Evolutionary conservation across 148 eudicot genomes (phyloP).

Genomic region (Chenopodium suecicum): DNA sequence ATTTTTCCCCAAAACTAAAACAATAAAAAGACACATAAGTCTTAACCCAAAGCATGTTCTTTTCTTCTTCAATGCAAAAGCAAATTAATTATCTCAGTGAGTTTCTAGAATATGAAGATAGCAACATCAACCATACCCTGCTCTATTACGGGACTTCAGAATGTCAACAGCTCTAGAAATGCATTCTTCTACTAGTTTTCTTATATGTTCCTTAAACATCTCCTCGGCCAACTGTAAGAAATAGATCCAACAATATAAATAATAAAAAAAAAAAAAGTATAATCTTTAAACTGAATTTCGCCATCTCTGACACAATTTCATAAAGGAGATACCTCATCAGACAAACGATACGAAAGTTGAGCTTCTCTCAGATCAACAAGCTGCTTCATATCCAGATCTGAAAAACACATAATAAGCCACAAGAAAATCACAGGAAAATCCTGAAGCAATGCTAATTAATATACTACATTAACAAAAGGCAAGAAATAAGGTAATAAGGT

Average conservation of each 20-base stretch:
- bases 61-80: not conserved
- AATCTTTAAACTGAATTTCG: slow-evolving; percentile 7
- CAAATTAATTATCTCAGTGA: not conserved
- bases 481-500: not conserved
- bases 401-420: not conserved
- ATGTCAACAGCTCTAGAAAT: slow-evolving; percentile 57
- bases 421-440: not conserved
- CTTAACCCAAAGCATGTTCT: not conserved
- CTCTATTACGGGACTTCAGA: slow-evolving; percentile 66
- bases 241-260: slow-evolving; percentile 1
- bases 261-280: not conserved
- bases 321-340: slow-evolving; percentile 75
- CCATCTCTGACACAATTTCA: slow-evolving; percentile 3
- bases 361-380: slow-evolving; percentile 71
- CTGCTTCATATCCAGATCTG: slow-evolving; percentile 62
- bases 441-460: not conserved
- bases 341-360: slow-evolving; percentile 66
- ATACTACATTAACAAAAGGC: not conserved
- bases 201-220: slow-evolving; percentile 70
- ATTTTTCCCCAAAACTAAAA: not conserved
- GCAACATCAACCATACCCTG: slow-evolving; percentile 49
- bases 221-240: slow-evolving; percentile 75
- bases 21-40: not conserved
- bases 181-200: slow-evolving; percentile 77
- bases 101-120: not conserved